These are phyloP conservation scores for Pleurotus eryngii DNA, from an alignment of 768 basidiomycete genomes.

Conservation along the genomic window DNA sequence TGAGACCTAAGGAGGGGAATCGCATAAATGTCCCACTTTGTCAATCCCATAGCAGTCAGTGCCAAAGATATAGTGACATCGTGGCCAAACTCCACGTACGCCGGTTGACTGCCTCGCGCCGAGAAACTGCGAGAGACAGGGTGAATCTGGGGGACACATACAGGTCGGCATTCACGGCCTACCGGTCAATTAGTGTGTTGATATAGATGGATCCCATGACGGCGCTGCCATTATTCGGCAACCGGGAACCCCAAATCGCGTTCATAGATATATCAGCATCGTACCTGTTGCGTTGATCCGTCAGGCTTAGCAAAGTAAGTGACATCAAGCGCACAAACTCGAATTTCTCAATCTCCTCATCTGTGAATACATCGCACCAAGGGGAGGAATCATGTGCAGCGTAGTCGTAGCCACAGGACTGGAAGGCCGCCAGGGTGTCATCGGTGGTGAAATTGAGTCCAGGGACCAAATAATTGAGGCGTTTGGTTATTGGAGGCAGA, in stretches of 20 bases:
- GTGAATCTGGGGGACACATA: constrained; percentile 11
- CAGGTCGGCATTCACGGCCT: background rate
- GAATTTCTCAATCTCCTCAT: constrained; percentile 28
- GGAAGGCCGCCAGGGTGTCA: constrained; percentile 36
- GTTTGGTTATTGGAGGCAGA: constrained; percentile 30
- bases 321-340: constrained; percentile 23
- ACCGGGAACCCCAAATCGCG: constrained; percentile 31
- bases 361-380: constrained; percentile 36
- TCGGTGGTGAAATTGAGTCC: constrained; percentile 27
- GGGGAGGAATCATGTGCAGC: constrained; percentile 34
- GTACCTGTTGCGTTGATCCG: constrained; percentile 21
- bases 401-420: constrained; percentile 38
- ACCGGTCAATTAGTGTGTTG: constrained; percentile 37
- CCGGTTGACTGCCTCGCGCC: constrained; percentile 24
- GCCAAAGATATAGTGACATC: constrained; percentile 37
- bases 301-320: background rate
- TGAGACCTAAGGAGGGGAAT: background rate
- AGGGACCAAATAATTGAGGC: constrained; percentile 31
- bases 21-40: constrained; percentile 15
- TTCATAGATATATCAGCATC: constrained; percentile 37
- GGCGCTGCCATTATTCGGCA: constrained; percentile 27
- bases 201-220: constrained; percentile 36
- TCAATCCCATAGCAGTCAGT: constrained; percentile 34
- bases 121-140: constrained; percentile 22
- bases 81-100: constrained; percentile 43